Percentiles rank a stretch among this genome's conserved stretches.
These are phyloP conservation scores for Pyricularia grisea DNA, from an alignment of 2,329 filamentous ascomycete genomes.

Conservation along the genomic window DNA sequence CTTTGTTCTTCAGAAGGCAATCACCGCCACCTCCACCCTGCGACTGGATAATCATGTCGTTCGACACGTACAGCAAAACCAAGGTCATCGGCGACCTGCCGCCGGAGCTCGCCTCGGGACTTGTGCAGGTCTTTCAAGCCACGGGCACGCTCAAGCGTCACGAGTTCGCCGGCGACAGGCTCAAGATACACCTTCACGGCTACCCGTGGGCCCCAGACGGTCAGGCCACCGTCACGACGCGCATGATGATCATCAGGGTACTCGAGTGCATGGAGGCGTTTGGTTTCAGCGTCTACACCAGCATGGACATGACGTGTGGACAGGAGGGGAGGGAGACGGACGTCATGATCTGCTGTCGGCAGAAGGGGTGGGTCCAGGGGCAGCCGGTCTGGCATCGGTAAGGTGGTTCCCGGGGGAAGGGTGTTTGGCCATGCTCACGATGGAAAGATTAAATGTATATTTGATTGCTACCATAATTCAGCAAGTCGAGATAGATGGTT, in stretches of 20 bases:
- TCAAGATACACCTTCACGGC: conserved; percentile 18
- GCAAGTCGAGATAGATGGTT: too few species aligned
- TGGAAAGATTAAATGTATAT: too few species aligned
- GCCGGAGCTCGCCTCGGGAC: conserved; percentile 10
- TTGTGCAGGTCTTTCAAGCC: conserved; percentile 11
- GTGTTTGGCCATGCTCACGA: too few species aligned
- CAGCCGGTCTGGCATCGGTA: not conserved
- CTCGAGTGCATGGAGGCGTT: conserved; percentile 23
- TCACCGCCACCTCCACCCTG: conserved; percentile 20
- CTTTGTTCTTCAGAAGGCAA: conserved; percentile 26
- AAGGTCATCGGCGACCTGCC: conserved; percentile 21
- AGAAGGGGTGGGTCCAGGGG: not conserved
- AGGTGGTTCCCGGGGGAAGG: not conserved
- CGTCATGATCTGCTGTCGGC: conserved; percentile 9
- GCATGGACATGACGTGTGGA: conserved; percentile 20
- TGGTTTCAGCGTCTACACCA: conserved; percentile 28
- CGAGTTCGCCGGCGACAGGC: conserved; percentile 4
- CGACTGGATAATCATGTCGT: conserved; percentile 26
- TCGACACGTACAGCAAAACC: conserved; percentile 19
- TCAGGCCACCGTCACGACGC: conserved; percentile 23
- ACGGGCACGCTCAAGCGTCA: conserved; percentile 6
- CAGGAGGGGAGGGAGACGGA: conserved; percentile 8
- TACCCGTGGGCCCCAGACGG: conserved; percentile 21
- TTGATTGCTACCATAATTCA: too few species aligned
- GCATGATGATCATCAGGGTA: conserved; percentile 22